phyloP scores from a whole-genome alignment of 108 stramenopile species.

The Fistulifera pelliculosa region DNA sequence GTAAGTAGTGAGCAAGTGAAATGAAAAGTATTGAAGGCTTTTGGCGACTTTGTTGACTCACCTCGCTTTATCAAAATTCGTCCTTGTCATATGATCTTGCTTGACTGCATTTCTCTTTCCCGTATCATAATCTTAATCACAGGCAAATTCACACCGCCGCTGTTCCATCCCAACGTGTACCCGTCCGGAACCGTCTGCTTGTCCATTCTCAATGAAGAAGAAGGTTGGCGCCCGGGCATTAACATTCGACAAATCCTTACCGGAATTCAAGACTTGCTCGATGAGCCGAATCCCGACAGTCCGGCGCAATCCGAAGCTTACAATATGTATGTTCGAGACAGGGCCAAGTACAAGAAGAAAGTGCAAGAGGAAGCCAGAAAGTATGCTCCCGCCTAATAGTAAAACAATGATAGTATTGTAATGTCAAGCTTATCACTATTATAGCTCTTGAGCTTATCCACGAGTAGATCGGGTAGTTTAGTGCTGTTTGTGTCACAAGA shows the following conservation, averaged over 20 bases:
- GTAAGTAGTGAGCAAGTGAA: constrained; percentile 68
- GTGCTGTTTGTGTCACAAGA: too few species aligned
- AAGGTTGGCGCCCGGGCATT: constrained; percentile 98
- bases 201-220: constrained; percentile 95
- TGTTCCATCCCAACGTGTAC: constrained; percentile 71
- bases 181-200: constrained; percentile 96
- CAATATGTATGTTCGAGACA: constrained; percentile 83
- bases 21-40: background rate
- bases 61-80: background rate
- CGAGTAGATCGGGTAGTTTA: too few species aligned
- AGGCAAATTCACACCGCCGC: constrained; percentile 48
- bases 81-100: too few species aligned
- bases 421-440: too few species aligned
- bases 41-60: background rate
- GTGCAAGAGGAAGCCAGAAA: constrained; percentile 75
- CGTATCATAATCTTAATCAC: background rate
- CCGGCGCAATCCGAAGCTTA: constrained; percentile 93
- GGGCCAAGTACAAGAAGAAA: constrained; percentile 76
- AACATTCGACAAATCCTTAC: constrained; percentile 94
- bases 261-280: constrained; percentile 96
- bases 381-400: constrained; percentile 7
- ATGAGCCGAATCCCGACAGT: constrained; percentile 80
- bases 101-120: background rate
- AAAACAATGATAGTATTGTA: too few species aligned
- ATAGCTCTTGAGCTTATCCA: too few species aligned